Percentiles rank a stretch among this genome's conserved stretches.
phyloP scores from a whole-genome alignment of 108 stramenopile genomes.

The Conticribra guillardii region DNA sequence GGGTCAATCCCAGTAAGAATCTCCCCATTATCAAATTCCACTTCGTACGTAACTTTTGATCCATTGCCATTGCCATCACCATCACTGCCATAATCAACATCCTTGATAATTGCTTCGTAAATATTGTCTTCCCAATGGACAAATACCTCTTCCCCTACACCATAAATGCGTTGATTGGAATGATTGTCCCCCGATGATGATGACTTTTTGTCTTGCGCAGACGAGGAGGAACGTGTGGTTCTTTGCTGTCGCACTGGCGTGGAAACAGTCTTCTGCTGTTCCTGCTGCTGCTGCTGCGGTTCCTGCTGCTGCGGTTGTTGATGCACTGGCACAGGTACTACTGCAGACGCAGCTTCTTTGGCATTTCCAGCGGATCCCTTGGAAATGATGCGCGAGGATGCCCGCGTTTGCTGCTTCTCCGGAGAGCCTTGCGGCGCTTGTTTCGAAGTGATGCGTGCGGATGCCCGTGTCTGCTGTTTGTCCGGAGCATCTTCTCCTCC shows the following conservation, averaged over 20 bases:
- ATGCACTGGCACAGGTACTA: too few species aligned
- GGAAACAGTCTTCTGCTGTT: too few species aligned
- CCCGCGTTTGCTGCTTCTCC: too few species aligned
- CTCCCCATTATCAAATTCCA: conserved; percentile 36
- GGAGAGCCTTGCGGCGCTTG: too few species aligned
- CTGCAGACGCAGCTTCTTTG: too few species aligned
- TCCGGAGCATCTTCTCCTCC: not conserved
- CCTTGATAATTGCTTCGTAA: conserved; percentile 33
- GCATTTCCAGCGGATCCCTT: too few species aligned
- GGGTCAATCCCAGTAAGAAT: not conserved
- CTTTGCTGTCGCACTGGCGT: too few species aligned
- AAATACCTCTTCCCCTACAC: conserved; percentile 35
- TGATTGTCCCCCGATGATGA: too few species aligned
- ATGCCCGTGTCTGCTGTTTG: not conserved
- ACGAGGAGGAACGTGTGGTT: conserved; percentile 1
- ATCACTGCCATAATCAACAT: conserved; percentile 19
- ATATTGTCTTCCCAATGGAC: conserved; percentile 4
- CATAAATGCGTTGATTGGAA: conserved; percentile 17
- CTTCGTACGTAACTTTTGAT: conserved; percentile 18
- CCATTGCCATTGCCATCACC: not conserved
- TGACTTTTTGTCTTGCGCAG: too few species aligned
- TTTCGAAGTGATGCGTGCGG: not conserved
- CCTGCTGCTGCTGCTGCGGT: too few species aligned
- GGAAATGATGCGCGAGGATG: not conserved
- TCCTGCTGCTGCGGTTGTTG: too few species aligned